These are phyloP conservation scores for Pleurotus ostreatus DNA, from an alignment of 768 basidiomycete species.

Conservation along the genomic window DNA sequence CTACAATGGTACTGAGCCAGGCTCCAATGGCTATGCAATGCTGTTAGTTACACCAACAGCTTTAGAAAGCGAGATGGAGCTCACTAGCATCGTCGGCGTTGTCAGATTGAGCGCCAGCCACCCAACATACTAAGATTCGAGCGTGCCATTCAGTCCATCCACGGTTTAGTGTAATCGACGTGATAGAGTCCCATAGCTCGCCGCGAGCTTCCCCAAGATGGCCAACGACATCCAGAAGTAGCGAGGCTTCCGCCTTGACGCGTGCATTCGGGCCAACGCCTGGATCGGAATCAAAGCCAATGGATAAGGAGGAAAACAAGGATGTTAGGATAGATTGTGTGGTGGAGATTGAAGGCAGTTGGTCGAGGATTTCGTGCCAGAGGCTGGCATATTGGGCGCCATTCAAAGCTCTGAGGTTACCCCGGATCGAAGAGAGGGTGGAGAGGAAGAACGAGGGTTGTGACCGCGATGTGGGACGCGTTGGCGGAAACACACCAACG, in stretches of 20 bases:
- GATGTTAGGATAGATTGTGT: slow-evolving; percentile 59
- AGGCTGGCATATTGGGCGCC: slow-evolving; percentile 36
- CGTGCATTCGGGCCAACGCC: slow-evolving; percentile 20
- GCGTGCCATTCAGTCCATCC: slow-evolving; percentile 59
- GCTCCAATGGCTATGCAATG: slow-evolving; percentile 24
- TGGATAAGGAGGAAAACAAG: slow-evolving; percentile 46
- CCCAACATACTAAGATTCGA: slow-evolving; percentile 70
- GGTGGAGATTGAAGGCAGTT: slow-evolving; percentile 45
- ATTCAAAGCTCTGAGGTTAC: slow-evolving; percentile 25
- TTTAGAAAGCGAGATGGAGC: slow-evolving; percentile 1
- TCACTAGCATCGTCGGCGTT: slow-evolving; percentile 27
- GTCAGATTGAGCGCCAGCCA: slow-evolving; percentile 35
- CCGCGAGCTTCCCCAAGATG: slow-evolving; percentile 31
- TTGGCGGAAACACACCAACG: slow-evolving; percentile 59
- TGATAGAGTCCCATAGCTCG: slow-evolving; percentile 49
- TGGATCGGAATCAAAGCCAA: slow-evolving; percentile 18
- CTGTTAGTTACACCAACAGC: not conserved
- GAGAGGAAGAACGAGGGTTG: slow-evolving; percentile 70
- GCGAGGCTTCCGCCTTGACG: slow-evolving; percentile 44
- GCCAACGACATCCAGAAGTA: slow-evolving; percentile 57
- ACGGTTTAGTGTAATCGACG: slow-evolving; percentile 47
- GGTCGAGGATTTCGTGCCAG: slow-evolving; percentile 46
- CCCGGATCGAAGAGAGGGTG: slow-evolving; percentile 45
- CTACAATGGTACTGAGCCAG: slow-evolving; percentile 40
- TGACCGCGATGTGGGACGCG: slow-evolving; percentile 44